Evolutionary conservation across 2,329 filamentous ascomycete species (phyloP), one percentile per base, ranked within the genome.

Genomic region (Metarhizium sp.): DNA sequence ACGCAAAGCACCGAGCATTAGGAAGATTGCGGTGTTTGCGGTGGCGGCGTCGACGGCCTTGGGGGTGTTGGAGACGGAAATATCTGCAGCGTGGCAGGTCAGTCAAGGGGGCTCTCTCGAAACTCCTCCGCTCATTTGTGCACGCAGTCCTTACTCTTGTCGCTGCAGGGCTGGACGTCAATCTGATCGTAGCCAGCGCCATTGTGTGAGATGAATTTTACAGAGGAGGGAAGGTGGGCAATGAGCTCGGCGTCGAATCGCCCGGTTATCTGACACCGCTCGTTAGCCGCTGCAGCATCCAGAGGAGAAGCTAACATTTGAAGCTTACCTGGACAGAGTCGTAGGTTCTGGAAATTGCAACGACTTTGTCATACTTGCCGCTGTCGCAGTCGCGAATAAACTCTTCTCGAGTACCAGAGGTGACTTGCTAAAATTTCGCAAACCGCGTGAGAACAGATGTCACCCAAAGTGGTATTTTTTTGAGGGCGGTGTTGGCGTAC

Each of bases 11-110:
- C 85, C 87, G 18, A 90, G 72, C 54, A 90, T 85, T 2, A 90
- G 71, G 64, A 88, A 89, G 66, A 89, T 81, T 59, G 82, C 84
- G 6, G 80, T 78, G 66, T 90, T 86, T 36, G 87, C 87, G 0
- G 87, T 90, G 5, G 86, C 80, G 65, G 87, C 82, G 64, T 88
- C 81, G 16, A 86, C 84, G 0, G 82, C 81, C 0, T 78, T 81
- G 18, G 86, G 86, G 1, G 84, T 80, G 64, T 89, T 88, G 51
- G 85, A 86, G 29, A 90, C 81, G 8, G 73, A 74, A 52, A 90
- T 78, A 16, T 59, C 57, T 60, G 20, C 11, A 6, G 10, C 8
- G 6, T 25, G 6, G 6, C 46, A 10, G 25, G 46, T 56, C n/a
- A 52, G 38, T 46, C 3, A 14, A 16, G 6, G 16, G 16, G 54